Base-by-base conservation (phyloP, 805 yeast genomes). In the Wickerhamomyces strasburgensis region DNA sequence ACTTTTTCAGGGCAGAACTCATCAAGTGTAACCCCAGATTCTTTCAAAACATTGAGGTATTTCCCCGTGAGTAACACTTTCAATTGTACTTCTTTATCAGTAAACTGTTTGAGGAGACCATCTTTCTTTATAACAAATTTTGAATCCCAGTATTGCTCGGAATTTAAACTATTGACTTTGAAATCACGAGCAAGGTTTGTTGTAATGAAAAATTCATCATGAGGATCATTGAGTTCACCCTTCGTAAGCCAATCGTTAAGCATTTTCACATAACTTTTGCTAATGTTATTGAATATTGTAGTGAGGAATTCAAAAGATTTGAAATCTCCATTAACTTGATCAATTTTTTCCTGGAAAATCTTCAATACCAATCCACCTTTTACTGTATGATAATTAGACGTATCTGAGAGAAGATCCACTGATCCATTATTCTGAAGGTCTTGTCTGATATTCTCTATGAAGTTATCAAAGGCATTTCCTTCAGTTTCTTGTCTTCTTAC, bases 21-120 rank as follows among this genome's bases (percentile, higher is more conserved):
- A 29, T 49, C 51, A 29, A 51, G 10, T 0, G 49, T 49, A 3
- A 74, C 61, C 0, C 80, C 82, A 50, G 84, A 78, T 39, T 71
- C 77, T 38, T 75, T 70, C 30, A 84, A 67, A 3, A 90, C 80
- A 50, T 86, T 84, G 38, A 88, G 62, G 48, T 80, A 80, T 58
- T 87, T 89, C 2, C 99, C 99, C 0, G 96, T 85, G 34, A 78
- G 65, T 17, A 90, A 62, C 0, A 90, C 70, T 57, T 82, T 81
- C 33, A 70, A 68, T 46, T 83, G 83, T 6, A 78, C 54, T 2
- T 68, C 72, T 18, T 63, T 65, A 27, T 67, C 60, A 6, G 66
- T 60, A 41, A 90, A 75, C 44, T 80, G 87, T 37, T 72, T 69
- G 5, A 90, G 77, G 26, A 88, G 51, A 0, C 90, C 94, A 50